A percentile compares a stretch with the other conserved stretches of the same genome.
Conservation (phyloP, 1,139 yeast species). For the Kurtzmaniella quercitrusa region DNA sequence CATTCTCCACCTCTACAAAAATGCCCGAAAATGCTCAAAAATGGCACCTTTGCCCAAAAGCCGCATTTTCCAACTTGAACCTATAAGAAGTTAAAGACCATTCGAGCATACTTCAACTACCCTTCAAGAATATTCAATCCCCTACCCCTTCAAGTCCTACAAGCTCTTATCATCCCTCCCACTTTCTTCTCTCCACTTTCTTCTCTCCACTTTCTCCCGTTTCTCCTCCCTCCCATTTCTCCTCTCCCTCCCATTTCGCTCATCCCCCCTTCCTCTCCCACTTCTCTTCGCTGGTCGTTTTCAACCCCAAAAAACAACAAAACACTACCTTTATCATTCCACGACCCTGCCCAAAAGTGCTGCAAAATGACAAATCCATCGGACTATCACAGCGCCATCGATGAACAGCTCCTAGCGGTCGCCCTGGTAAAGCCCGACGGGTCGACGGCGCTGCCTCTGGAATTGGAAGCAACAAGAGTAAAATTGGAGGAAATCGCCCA, state of each 20-base stretch:
- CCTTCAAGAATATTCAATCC: too few relatives aligned
- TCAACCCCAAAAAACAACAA: slow-evolving; percentile 7
- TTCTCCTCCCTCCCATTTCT: background rate
- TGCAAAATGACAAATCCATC: slow-evolving; percentile 9
- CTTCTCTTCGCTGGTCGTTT: background rate
- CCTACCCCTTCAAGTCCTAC: too few relatives aligned
- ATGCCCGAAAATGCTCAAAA: too few relatives aligned
- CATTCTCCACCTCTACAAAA: too few relatives aligned
- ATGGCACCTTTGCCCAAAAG: too few relatives aligned
- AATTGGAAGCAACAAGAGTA: slow-evolving; percentile 23
- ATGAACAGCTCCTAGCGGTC: slow-evolving; percentile 32
- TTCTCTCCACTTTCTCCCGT: too few relatives aligned
- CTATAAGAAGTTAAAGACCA: too few relatives aligned
- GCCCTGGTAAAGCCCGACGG: slow-evolving; percentile 8
- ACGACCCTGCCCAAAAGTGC: slow-evolving; percentile 6
- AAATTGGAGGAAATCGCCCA: slow-evolving; percentile 33
- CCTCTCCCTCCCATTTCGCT: background rate
- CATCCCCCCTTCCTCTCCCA: background rate
- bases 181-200: too few relatives aligned
- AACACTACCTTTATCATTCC: slow-evolving; percentile 9
- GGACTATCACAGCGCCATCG: slow-evolving; percentile 37
- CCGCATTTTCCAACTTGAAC: too few relatives aligned
- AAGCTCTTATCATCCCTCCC: too few relatives aligned
- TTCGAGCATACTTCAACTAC: too few relatives aligned
- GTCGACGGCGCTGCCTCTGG: slow-evolving; percentile 10